Conservation (phyloP, 2,329 filamentous ascomycete species). For the Capronia coronata region DNA sequence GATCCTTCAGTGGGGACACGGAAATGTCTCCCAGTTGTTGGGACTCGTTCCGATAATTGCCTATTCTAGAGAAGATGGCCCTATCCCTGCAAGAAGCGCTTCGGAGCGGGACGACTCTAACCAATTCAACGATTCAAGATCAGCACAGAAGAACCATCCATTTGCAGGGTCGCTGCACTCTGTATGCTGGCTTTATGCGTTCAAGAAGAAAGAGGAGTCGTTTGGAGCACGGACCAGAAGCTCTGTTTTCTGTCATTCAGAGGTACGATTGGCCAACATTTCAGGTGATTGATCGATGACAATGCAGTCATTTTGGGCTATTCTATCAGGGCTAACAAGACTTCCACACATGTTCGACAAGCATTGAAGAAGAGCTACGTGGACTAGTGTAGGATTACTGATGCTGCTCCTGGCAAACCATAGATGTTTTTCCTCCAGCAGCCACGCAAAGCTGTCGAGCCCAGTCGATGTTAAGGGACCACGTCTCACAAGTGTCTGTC, state of each 20-base stretch:
- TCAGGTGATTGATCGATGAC: conserved; percentile 10
- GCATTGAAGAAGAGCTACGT: too few relatives aligned
- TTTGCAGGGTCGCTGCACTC: neutral
- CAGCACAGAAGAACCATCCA: conserved; percentile 3
- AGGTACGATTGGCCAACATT: conserved; percentile 6
- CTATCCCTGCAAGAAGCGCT: too few relatives aligned
- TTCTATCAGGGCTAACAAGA: conserved; percentile 1
- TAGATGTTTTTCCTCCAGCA: too few relatives aligned
- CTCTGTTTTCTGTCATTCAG: neutral
- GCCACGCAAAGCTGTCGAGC: too few relatives aligned
- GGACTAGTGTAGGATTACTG: too few relatives aligned
- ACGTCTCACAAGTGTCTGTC: too few relatives aligned
- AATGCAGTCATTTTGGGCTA: conserved; percentile 1
- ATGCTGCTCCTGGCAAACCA: too few relatives aligned
- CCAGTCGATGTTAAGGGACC: too few relatives aligned
- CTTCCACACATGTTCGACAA: conserved; percentile 7
- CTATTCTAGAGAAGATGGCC: too few relatives aligned
- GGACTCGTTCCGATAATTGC: too few relatives aligned
- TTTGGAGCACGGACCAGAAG: conserved; percentile 11
- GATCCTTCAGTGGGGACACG: too few relatives aligned
- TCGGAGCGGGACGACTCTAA: conserved; percentile 3
- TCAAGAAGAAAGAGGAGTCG: neutral
- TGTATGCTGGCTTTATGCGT: neutral
- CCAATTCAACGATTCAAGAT: conserved; percentile 3
- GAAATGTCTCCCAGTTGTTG: too few relatives aligned